phyloP scores from a whole-genome alignment of 805 yeast genomes.

The Candida saitoana region DNA sequence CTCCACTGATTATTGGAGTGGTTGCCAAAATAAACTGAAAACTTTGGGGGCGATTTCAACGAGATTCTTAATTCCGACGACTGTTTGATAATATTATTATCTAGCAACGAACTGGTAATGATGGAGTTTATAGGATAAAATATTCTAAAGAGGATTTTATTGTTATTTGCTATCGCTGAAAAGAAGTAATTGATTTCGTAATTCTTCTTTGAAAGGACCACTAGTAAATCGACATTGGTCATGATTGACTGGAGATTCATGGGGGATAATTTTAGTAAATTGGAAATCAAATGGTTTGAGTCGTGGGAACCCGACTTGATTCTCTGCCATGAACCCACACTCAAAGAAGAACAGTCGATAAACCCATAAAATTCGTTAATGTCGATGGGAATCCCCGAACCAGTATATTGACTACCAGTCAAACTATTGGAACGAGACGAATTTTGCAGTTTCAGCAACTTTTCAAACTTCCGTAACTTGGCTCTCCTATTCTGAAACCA shows the following conservation, averaged over 20 bases:
- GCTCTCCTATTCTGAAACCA: constrained; percentile 93
- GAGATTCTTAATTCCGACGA: constrained; percentile 46
- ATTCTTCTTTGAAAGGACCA: constrained; percentile 67
- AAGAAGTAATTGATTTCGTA: constrained; percentile 74
- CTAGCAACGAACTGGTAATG: constrained; percentile 52
- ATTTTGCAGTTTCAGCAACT: constrained; percentile 29
- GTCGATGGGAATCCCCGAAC: constrained; percentile 41
- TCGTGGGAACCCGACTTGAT: constrained; percentile 58
- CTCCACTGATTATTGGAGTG: constrained; percentile 67
- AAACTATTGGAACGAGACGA: constrained; percentile 22
- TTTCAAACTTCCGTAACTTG: constrained; percentile 63
- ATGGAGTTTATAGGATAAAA: constrained; percentile 66
- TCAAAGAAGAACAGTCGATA: constrained; percentile 61
- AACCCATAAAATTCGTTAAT: constrained; percentile 63
- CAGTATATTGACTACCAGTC: neutral
- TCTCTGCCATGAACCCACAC: constrained; percentile 81
- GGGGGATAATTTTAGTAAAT: constrained; percentile 64
- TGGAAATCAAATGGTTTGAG: constrained; percentile 37
- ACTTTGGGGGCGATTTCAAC: constrained; percentile 62
- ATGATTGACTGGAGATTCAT: constrained; percentile 57
- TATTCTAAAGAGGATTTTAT: constrained; percentile 66
- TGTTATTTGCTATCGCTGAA: constrained; percentile 64
- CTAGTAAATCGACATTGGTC: constrained; percentile 65
- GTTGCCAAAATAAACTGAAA: constrained; percentile 69
- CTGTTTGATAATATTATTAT: constrained; percentile 39